Base-by-base conservation (phyloP, 2,329 filamentous ascomycete genomes). In the Colletotrichum shisoi region DNA sequence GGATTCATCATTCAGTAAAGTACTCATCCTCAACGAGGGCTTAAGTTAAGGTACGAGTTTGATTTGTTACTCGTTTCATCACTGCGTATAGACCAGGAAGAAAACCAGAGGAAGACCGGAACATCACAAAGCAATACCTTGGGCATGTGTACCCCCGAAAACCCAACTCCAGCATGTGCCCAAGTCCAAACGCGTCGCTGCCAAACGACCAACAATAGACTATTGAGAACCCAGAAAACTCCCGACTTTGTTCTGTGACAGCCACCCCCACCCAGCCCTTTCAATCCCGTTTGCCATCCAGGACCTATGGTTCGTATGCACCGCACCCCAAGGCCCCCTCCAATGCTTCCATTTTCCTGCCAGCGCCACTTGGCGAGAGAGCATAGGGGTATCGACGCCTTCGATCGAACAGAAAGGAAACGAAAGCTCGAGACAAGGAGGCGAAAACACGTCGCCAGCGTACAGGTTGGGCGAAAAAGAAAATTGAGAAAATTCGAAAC, bases 351-450 rank as follows among this genome's bases (percentile, higher is more conserved):
- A 53, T 63, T 57, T 65, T 52, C 67, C 42, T 37, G 46, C 68
- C 67, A 69, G 67, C 64, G 67, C 67, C 64, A 64, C 67, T 56
- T 61, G 68, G 68, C 68, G 51, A 68, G 64, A 63, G 60, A 65
- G 31, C 61, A 60, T 60, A 27, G 64, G 68, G 68, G 57, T 68
- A 68, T 69, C 67, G 62, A 60, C 51, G 57, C 51, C 56, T 11
- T 40, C 56, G 42, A 21, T 64, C 57, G 48, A 56, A 34, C 19
- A 37, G 11, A 39, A 31, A 59, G 19, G 57, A 57, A 42, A 42
- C 8, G 9, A 53, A 52, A n/a, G 37, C 12, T 15, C 21, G 11
- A 49, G 13, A 49, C 3, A 39, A 49, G 34, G 21, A n/a, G 5
- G 9, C n/a, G 24, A 44, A 39, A 40, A 37, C n/a, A 34, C 53